Conservation (phyloP, 2,329 filamentous ascomycete species). For the Fusarium dimerum region DNA sequence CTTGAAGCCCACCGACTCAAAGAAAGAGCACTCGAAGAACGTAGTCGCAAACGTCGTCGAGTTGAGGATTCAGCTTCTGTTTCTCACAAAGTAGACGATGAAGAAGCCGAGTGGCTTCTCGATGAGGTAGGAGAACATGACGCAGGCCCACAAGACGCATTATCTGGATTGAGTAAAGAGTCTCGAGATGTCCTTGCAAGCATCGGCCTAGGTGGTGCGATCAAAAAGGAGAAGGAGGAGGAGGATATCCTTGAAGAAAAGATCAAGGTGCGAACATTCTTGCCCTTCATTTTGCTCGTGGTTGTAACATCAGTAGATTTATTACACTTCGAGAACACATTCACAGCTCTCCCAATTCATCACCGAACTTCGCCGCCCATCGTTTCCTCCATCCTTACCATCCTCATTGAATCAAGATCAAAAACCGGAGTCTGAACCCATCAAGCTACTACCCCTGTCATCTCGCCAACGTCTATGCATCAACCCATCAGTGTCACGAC, state of each 20-base stretch:
- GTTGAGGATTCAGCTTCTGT: conserved; percentile 35
- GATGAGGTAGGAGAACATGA: conserved; percentile 64
- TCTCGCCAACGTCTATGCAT: conserved; percentile 90
- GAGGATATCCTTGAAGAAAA: conserved; percentile 59
- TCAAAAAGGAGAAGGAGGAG: conserved; percentile 37
- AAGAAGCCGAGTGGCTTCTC: conserved; percentile 73
- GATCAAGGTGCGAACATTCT: conserved; percentile 57
- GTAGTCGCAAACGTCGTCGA: conserved; percentile 48
- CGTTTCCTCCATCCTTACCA: conserved; percentile 71
- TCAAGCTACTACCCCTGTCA: conserved; percentile 82
- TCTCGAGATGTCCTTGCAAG: conserved; percentile 74
- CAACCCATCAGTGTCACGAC: conserved; percentile 74
- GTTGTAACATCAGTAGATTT: conserved; percentile 59
- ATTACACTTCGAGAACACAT: conserved; percentile 90
- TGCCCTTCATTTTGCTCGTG: conserved; percentile 1
- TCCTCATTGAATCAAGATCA: conserved; percentile 34
- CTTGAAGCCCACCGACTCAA: conserved; percentile 66
- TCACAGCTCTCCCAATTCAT: conserved; percentile 91
- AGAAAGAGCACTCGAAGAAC: conserved; percentile 57
- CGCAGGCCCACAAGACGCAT: conserved; percentile 36
- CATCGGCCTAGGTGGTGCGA: conserved; percentile 49
- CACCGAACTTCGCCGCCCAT: conserved; percentile 76
- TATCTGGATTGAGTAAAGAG: conserved; percentile 69
- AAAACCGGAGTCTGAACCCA: conserved; percentile 36
- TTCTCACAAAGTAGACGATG: conserved; percentile 38